Evolutionary conservation across 495 filamentous ascomycete species (phyloP), one percentile per base, ranked within the genome.

Genomic region (Aspergillus panamensis): DNA sequence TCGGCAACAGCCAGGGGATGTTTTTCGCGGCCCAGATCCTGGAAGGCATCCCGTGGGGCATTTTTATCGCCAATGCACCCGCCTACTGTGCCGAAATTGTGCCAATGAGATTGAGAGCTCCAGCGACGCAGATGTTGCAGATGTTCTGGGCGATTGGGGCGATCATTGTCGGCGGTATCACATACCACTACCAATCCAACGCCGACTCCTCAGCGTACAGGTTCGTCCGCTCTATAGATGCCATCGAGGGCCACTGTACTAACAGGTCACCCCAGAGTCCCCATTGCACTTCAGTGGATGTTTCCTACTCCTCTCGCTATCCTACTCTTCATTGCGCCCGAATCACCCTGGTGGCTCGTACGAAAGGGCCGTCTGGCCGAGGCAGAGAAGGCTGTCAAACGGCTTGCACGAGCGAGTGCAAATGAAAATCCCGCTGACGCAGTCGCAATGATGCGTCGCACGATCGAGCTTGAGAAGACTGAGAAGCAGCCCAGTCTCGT

Each of bases 361-460:
- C 60, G 60, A 42, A 1, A 87, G 81, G 87, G 85, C 9, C 80
- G 78, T 49, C 72, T 81, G 54, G 82, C 82, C 3, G 78, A 86
- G 20, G 88, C 88, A 3, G 84, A 85, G 61, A 70, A 73, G 12
- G 76, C 85, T 16, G 71, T 91, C 45, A 73, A 81, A 48, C 84
- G 88, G 17, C 77, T 91, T 8, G 85, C 80, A 32, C 79, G 84
- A 62, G 57, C 79, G 0, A 81, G 87, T 37, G 76, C 76, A 0
- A 77, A 85, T 25, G 87, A 91, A 58, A 79, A 92, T 59, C 73
- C 84, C 3, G 84, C 89, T 58, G 87, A 92, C 69, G 89, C 87
- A 0, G 76, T 93, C 45, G 80, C 87, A 44, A 91, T 92, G 88
- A 92, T 92, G 86, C 84, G 88, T 17, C 88, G 90, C 62, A 91